Base-by-base conservation (phyloP, 495 filamentous ascomycete genomes). In the Rhypophila decipiens region DNA sequence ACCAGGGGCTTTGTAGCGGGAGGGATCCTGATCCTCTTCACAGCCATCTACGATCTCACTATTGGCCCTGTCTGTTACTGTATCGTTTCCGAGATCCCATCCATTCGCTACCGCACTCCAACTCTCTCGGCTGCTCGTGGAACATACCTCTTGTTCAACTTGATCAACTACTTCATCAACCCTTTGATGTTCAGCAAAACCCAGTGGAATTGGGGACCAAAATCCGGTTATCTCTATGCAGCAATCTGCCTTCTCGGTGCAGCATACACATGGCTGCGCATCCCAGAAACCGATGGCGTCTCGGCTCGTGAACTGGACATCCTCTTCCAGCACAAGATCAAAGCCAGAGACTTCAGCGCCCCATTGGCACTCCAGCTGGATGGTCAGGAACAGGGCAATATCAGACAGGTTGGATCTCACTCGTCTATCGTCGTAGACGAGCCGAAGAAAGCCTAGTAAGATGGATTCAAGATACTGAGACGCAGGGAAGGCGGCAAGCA, bases 31-130 rank as follows among this genome's bases (percentile, higher is more conserved):
- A 57, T 78, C 35, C 49, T 72, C 43, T 78, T 65, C 61, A 70
- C 73, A 2, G 50, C 71, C 44, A 53, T 74, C 50, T 77, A 76
- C 60, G 67, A 80, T 47, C 65, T 78, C 51, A 75, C 76, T n/a
- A 72, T 83, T 47, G 79, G 79, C 13, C 73, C 77, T 5, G 71
- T 81, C 21, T 76, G 72, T 56, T 82, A 81, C 57, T 76, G 77
- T 4, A 72, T 83, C 51, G 78, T 83, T 8, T 72, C 77, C 15
- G 78, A 83, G 52, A 58, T 82, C 3, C 71, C 76, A 2, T 75
- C 79, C 13, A 72, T 71, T 10, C 68, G 76, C 9, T 67, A 77
- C 17, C 69, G 74, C 39, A 64, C 72, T 22, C 74, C 78, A 49
- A 77, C 76, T 24, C 68, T 82, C 33, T 74, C 77, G 5, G 64